These are phyloP conservation scores for Trichoderma virens DNA, from an alignment of 495 filamentous ascomycete genomes.

Conservation along the genomic window DNA sequence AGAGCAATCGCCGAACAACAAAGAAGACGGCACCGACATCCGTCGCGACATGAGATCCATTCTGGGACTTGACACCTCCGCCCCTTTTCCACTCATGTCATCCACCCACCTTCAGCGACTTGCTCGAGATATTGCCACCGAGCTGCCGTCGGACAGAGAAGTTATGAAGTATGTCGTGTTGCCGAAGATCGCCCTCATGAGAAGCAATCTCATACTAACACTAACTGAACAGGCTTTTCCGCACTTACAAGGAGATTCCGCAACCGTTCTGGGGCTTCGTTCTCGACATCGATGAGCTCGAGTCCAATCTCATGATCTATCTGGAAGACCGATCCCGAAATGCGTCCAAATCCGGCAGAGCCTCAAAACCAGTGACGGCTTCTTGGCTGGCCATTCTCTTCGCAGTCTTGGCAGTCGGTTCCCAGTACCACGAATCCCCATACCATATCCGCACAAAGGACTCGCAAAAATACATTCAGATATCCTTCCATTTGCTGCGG, in stretches of 20 bases:
- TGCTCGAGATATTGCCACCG: slow-evolving; percentile 58
- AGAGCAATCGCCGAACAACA: slow-evolving; percentile 45
- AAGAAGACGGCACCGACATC: slow-evolving; percentile 40
- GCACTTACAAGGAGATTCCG: slow-evolving; percentile 67
- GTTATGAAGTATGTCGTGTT: slow-evolving; percentile 41
- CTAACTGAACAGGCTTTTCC: slow-evolving; percentile 48
- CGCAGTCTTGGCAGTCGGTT: slow-evolving; percentile 70
- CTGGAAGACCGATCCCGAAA: slow-evolving; percentile 56
- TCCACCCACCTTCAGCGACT: slow-evolving; percentile 61
- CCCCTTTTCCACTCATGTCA: slow-evolving; percentile 79
- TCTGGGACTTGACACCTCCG: slow-evolving; percentile 74
- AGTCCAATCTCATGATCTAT: slow-evolving; percentile 57
- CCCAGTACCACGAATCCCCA: slow-evolving; percentile 68
- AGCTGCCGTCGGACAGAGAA: slow-evolving; percentile 56
- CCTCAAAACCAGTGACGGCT: slow-evolving; percentile 49
- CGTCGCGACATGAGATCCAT: slow-evolving; percentile 66
- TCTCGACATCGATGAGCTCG: slow-evolving; percentile 58
- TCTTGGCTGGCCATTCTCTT: slow-evolving; percentile 70
- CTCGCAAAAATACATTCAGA: slow-evolving; percentile 48
- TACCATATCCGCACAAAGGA: slow-evolving; percentile 44
- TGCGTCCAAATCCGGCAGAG: slow-evolving; percentile 39
- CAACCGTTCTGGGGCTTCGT: slow-evolving; percentile 76
- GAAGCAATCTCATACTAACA: neutral
- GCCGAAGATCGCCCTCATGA: neutral
- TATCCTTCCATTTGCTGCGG: slow-evolving; percentile 48